Conservation (phyloP, 2,329 filamentous ascomycete genomes). For the Colletotrichum sidae region DNA sequence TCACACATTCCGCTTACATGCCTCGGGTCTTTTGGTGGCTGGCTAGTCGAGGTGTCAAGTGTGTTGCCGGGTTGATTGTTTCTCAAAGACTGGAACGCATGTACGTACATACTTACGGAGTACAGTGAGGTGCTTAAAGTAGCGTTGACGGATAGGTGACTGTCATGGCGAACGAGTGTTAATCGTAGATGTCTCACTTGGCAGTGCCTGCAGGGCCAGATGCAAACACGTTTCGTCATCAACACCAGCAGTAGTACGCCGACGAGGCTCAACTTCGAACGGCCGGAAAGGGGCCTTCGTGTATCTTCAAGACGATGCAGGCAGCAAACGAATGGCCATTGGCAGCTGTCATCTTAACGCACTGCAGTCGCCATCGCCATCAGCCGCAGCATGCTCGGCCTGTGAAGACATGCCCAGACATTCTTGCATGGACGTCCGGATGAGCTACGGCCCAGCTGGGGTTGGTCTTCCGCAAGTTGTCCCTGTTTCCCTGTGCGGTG, state of each 20-base stretch:
- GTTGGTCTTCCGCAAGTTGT: conserved; percentile 22
- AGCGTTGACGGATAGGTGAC: neutral
- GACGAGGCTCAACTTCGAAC: neutral
- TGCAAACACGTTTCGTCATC: conserved; percentile 11
- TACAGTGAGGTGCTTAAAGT: too few relatives aligned
- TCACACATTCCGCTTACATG: conserved; percentile 29
- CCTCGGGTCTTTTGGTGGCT: conserved; percentile 14
- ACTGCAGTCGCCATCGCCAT: conserved; percentile 13
- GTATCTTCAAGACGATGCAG: neutral
- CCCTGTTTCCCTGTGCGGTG: conserved; percentile 18
- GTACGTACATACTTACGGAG: neutral
- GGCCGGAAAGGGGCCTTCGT: neutral
- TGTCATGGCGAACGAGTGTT: neutral
- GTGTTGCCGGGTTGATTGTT: conserved; percentile 19
- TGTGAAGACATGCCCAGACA: conserved; percentile 15
- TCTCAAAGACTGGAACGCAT: conserved; percentile 23
- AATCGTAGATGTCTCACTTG: conserved; percentile 5
- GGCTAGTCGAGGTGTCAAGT: neutral
- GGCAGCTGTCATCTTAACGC: conserved; percentile 20
- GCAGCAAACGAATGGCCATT: conserved; percentile 7
- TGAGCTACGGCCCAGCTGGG: conserved; percentile 5
- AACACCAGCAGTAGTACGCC: neutral
- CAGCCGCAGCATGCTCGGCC: conserved; percentile 1
- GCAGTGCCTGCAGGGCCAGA: conserved; percentile 15
- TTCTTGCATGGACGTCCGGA: conserved; percentile 5